Conservation (phyloP, 352 stramenopile species). For the Globisporangium spinosum region DNA sequence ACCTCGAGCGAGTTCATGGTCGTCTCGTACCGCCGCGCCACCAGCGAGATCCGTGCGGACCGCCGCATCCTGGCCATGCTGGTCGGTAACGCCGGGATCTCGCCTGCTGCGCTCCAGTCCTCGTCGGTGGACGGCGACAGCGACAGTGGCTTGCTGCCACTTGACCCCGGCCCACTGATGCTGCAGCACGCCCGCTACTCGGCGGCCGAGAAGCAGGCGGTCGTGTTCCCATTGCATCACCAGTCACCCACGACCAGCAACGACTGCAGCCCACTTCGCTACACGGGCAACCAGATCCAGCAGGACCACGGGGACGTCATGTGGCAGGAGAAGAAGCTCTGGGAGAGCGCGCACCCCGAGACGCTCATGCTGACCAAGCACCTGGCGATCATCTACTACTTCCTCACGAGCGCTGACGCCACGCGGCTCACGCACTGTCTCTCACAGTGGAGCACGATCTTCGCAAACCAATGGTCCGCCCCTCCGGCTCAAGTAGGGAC, state of each 20-base stretch:
- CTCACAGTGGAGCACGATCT: conserved; percentile 26
- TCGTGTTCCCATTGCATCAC: conserved; percentile 14
- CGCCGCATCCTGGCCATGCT: conserved; percentile 30
- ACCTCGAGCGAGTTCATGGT: conserved; percentile 58
- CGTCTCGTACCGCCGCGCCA: conserved; percentile 58
- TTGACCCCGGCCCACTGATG: conserved; percentile 3
- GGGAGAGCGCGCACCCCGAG: conserved; percentile 34
- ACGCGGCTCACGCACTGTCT: conserved; percentile 27
- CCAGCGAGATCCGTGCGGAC: conserved; percentile 38
- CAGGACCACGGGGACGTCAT: conserved; percentile 19
- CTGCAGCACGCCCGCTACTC: conserved; percentile 6
- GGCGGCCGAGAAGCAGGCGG: conserved; percentile 2
- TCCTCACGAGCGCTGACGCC: conserved; percentile 33
- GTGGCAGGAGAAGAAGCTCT: conserved; percentile 37
- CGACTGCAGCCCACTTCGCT: background rate
- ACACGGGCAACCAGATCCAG: conserved; percentile 9
- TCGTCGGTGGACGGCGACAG: conserved; percentile 17
- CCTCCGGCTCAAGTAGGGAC: background rate
- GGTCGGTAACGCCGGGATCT: conserved; percentile 14
- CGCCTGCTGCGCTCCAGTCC: background rate
- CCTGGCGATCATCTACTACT: conserved; percentile 41
- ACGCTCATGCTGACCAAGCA: conserved; percentile 48
- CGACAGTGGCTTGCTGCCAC: conserved; percentile 8
- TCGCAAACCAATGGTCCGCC: conserved; percentile 17
- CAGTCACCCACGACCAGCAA: conserved; percentile 4